A percentile compares a stretch with the other conserved stretches of the same genome.
Conservation (phyloP, 495 filamentous ascomycete genomes). For the Cercophora scortea region DNA sequence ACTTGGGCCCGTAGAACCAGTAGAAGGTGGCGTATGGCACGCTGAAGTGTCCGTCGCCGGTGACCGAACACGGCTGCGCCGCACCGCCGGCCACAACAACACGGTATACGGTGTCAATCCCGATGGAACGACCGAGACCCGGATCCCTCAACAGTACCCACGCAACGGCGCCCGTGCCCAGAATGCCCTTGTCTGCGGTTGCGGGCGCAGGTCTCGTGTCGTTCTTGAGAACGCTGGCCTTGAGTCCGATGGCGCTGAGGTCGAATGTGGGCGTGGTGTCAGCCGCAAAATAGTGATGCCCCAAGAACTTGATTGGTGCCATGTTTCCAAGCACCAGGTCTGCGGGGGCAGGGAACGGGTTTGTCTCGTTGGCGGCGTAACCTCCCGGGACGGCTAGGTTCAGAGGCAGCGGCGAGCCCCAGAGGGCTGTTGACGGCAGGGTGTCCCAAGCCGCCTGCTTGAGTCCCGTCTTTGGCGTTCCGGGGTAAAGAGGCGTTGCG, state of each 20-base stretch:
- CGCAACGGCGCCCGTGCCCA: slow-evolving; percentile 46
- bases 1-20: slow-evolving; percentile 47
- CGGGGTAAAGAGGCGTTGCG: slow-evolving; percentile 39
- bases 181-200: slow-evolving; percentile 33
- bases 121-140: slow-evolving; percentile 35
- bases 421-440: slow-evolving; percentile 26
- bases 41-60: slow-evolving; percentile 30
- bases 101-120: slow-evolving; percentile 52
- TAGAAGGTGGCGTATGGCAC: slow-evolving; percentile 65
- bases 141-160: slow-evolving; percentile 54
- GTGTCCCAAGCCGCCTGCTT: slow-evolving; percentile 17
- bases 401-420: slow-evolving; percentile 25
- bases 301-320: slow-evolving; percentile 34
- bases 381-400: slow-evolving; percentile 24
- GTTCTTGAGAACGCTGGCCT: slow-evolving; percentile 38
- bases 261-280: slow-evolving; percentile 49
- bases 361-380: slow-evolving; percentile 24
- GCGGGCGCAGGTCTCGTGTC: slow-evolving; percentile 44
- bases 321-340: slow-evolving; percentile 21
- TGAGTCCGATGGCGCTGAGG: slow-evolving; percentile 28
- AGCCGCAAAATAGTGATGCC: slow-evolving; percentile 59
- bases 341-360: slow-evolving; percentile 33
- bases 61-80: slow-evolving; percentile 38
- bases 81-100: slow-evolving; percentile 60
- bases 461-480: slow-evolving; percentile 21